A percentile compares a stretch with the other conserved stretches of the same genome.
Evolutionary conservation across 116 monocot species (phyloP).

Genomic region (Phalaenopsis hybrid): DNA sequence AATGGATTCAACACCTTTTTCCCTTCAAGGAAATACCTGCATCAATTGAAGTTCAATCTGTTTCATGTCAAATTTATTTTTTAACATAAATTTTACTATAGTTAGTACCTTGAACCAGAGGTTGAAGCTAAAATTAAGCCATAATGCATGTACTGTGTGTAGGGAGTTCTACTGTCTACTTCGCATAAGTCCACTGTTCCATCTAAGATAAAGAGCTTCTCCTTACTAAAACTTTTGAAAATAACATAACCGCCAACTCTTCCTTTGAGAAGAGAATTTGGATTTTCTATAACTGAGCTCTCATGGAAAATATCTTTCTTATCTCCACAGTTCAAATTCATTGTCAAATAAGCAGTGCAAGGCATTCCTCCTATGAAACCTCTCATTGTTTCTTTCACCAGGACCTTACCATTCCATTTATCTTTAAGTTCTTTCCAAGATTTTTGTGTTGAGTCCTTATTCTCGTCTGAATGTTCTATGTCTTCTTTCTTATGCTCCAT

Average conservation of each 20-base stretch:
- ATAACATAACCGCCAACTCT: constrained; percentile 25
- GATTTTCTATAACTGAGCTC: neutral
- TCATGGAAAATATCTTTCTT: neutral
- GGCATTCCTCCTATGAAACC: constrained; percentile 35
- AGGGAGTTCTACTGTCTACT: constrained; percentile 31
- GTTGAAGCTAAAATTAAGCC: constrained; percentile 15
- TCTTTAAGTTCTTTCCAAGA: neutral
- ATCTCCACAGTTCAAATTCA: constrained; percentile 15
- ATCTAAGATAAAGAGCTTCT: constrained; percentile 30
- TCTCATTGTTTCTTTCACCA: constrained; percentile 23
- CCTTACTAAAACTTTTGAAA: constrained; percentile 16
- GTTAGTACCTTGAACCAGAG: constrained; percentile 31
- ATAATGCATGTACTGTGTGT: constrained; percentile 43
- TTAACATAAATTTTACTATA: neutral
- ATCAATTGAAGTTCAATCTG: neutral
- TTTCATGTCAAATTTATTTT: neutral
- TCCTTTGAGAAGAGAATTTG: constrained; percentile 22
- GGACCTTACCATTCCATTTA: constrained; percentile 10
- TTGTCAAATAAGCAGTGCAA: constrained; percentile 24
- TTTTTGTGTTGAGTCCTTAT: constrained; percentile 1
- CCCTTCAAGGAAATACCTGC: constrained; percentile 35
- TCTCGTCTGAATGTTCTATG: neutral
- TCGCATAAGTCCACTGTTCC: constrained; percentile 24
- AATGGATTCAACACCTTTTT: constrained; percentile 40
- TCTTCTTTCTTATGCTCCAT: neutral